Evolutionary conservation across 495 filamentous ascomycete genomes (phyloP), one percentile per base, ranked within the genome.

Genomic region (Tuber brumale): DNA sequence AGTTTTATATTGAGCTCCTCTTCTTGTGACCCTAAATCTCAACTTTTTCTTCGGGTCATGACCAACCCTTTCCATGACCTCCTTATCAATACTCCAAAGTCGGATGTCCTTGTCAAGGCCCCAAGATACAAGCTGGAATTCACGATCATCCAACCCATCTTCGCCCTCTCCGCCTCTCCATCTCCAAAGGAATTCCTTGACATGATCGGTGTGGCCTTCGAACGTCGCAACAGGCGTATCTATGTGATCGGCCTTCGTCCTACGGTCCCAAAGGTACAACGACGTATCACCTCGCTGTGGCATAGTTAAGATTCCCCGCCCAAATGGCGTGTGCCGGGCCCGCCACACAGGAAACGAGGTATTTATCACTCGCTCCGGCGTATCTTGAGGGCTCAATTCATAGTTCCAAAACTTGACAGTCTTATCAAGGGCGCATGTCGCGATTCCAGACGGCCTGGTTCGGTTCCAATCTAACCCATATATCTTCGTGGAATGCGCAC

Each of bases 351-450:
- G 95, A 81, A 95, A 97, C 3, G 91, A 89, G 6, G 94, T 94
- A 42, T 87, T 85, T 45, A 97, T 93, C 31, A 92, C 86, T 42
- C 92, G 88, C 79, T 94, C 91, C 0, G 93, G 92, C 10, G 85
- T 84, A 76, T 92, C 89, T 19, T 87, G 84, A 43, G 88, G 87
- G 9, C 85, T 88, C 37, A 77, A 72, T 23, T 82, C 81, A 79
- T 93, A 95, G 83, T 97, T 91, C 95, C 95, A 98, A 80, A 97
- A 93, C 80, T 96, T 97, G 83, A 98, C 93, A 14, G 92, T 96
- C 81, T 91, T 92, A 82, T 98, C 95, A 71, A 97, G 84, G 4
- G 94, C 95, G 84, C 95, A 97, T 16, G 95, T 98, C 8, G 92
- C 89, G 42, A 98, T 83, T 43, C 89, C 90, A 14, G 89, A 90